Evolutionary conservation across 2,329 filamentous ascomycete species (phyloP).

Genomic region (Cercospora nicotianae): DNA sequence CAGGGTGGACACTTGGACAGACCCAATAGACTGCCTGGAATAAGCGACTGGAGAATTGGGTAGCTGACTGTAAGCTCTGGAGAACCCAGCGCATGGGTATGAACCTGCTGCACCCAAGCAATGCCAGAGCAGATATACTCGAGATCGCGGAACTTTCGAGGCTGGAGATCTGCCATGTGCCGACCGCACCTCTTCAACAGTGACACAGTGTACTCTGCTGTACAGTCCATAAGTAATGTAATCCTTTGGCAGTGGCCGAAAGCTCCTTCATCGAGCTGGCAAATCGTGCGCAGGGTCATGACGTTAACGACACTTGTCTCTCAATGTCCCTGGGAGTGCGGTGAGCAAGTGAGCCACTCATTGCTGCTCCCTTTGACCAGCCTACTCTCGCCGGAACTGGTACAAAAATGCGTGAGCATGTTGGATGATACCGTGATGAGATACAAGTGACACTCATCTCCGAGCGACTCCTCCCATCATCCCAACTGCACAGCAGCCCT

Average conservation of each 20-base stretch:
- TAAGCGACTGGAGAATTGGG: background rate
- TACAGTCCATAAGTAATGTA: background rate
- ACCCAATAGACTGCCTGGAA: background rate
- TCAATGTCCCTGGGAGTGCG: background rate
- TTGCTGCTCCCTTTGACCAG: background rate
- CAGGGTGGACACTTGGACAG: background rate
- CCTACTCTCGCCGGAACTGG: background rate
- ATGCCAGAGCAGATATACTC: conserved; percentile 14
- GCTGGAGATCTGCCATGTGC: background rate
- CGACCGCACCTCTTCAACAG: conserved; percentile 7
- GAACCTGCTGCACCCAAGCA: conserved; percentile 12
- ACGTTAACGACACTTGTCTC: background rate
- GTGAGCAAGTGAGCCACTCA: background rate
- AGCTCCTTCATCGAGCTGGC: background rate
- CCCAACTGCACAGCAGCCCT: background rate
- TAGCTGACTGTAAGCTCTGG: background rate
- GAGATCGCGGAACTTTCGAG: conserved; percentile 14
- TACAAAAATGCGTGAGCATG: background rate
- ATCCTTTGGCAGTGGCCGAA: background rate
- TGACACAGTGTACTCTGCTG: background rate
- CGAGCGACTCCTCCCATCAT: background rate
- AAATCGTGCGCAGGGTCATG: background rate
- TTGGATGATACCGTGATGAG: background rate
- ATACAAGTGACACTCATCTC: background rate
- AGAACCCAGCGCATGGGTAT: conserved; percentile 8